Conservation (phyloP, 805 yeast genomes). For the Schwanniomyces pseudopolymorphus region DNA sequence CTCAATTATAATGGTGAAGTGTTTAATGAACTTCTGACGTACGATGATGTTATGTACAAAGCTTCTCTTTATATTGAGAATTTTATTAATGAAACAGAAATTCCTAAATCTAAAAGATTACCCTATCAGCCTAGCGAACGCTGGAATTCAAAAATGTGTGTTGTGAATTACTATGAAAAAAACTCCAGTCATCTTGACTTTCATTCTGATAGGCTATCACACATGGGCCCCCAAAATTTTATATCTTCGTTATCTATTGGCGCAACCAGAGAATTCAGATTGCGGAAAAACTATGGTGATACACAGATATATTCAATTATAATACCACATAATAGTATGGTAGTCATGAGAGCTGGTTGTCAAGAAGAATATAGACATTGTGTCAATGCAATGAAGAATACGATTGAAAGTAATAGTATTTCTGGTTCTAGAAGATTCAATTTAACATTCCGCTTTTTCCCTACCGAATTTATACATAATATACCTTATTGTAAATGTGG, state of each 20-base stretch:
- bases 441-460: slow-evolving; percentile 62
- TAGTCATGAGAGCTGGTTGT: slow-evolving; percentile 76
- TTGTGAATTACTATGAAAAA: slow-evolving; percentile 55
- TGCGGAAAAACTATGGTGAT: slow-evolving; percentile 43
- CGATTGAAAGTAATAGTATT: slow-evolving; percentile 40
- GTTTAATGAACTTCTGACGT: slow-evolving; percentile 21
- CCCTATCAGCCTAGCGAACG: slow-evolving; percentile 35
- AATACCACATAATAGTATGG: slow-evolving; percentile 67
- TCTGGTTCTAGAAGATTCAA: slow-evolving; percentile 57
- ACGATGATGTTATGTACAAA: slow-evolving; percentile 38
- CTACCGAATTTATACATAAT: slow-evolving; percentile 31
- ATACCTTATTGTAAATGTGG: slow-evolving; percentile 51
- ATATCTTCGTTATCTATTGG: slow-evolving; percentile 73
- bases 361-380: slow-evolving; percentile 76
- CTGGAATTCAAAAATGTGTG: slow-evolving; percentile 57
- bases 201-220: slow-evolving; percentile 74
- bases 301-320: slow-evolving; percentile 49
- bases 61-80: slow-evolving; percentile 39
- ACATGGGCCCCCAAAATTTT: slow-evolving; percentile 68
- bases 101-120: slow-evolving; percentile 27
- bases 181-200: slow-evolving; percentile 58
- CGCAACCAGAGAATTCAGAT: slow-evolving; percentile 63
- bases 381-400: slow-evolving; percentile 47
- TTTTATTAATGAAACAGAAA: slow-evolving; percentile 36
- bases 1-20: slow-evolving; percentile 46